phyloP scores from a whole-genome alignment of 169 alveolate species.

The Cryptosporidium baileyi region DNA sequence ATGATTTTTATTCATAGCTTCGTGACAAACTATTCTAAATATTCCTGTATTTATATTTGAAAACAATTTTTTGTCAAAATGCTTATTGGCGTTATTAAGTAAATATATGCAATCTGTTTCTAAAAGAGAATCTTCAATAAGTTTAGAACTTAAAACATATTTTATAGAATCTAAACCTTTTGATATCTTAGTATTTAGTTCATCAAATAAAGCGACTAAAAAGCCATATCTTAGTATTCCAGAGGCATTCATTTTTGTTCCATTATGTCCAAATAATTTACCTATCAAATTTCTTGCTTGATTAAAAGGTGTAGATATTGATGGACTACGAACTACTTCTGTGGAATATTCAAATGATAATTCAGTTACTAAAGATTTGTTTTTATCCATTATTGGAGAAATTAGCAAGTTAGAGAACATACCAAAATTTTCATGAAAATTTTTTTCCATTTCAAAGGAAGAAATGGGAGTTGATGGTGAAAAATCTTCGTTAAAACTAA shows the following conservation, averaged over 20 bases:
- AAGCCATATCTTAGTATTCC: conserved; percentile 58
- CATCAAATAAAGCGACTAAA: not conserved
- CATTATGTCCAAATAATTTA: conserved; percentile 11
- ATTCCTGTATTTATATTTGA: not conserved
- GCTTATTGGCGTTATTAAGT: not conserved
- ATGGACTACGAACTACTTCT: conserved; percentile 8
- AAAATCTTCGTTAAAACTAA: too few relatives aligned
- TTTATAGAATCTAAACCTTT: not conserved
- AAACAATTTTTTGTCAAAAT: not conserved
- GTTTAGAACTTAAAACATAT: not conserved
- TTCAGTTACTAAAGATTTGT: conserved; percentile 7
- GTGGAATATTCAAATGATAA: conserved; percentile 23
- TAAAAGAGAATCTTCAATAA: not conserved
- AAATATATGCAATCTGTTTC: not conserved
- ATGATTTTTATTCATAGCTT: not conserved
- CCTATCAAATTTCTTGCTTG: too few relatives aligned
- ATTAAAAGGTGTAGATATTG: not conserved
- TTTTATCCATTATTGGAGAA: conserved; percentile 53
- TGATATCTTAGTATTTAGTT: not conserved
- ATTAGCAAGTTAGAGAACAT: conserved; percentile 2
- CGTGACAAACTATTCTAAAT: conserved; percentile 9
- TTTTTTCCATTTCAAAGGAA: too few relatives aligned
- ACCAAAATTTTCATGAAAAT: not conserved
- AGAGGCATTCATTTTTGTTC: not conserved
- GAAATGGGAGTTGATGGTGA: too few relatives aligned